Percentiles rank a stretch among this genome's conserved stretches.
phyloP scores from a whole-genome alignment of 129 eudicot genomes.

The Arctium lappa region DNA sequence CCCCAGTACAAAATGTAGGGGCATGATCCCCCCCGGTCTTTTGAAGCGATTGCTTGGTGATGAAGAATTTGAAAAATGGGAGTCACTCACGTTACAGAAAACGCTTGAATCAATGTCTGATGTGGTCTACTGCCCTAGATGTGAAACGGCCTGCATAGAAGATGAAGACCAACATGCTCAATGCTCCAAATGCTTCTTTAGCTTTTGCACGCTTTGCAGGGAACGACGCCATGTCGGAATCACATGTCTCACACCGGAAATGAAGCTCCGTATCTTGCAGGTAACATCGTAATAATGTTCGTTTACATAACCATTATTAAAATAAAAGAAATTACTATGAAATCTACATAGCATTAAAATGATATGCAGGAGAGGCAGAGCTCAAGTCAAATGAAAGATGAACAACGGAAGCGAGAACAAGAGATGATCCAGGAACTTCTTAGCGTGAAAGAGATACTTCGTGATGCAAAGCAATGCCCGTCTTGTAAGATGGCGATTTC shows the following conservation, averaged over 20 bases:
- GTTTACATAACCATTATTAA: neutral
- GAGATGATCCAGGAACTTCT: slow-evolving; percentile 78
- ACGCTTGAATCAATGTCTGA: slow-evolving; percentile 90
- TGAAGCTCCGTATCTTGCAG: slow-evolving; percentile 69
- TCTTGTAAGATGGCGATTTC: slow-evolving; percentile 92
- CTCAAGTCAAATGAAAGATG: slow-evolving; percentile 43
- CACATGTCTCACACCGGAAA: slow-evolving; percentile 75
- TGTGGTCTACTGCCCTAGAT: slow-evolving; percentile 90
- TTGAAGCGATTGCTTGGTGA: slow-evolving; percentile 68
- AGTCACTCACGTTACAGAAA: slow-evolving; percentile 64
- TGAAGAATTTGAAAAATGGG: slow-evolving; percentile 83
- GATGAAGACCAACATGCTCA: slow-evolving; percentile 93
- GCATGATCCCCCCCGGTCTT: slow-evolving; percentile 76
- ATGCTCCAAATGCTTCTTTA: slow-evolving; percentile 80
- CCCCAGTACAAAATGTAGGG: slow-evolving; percentile 75
- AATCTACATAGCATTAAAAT: neutral
- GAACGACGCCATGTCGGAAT: slow-evolving; percentile 77
- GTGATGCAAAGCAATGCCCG: slow-evolving; percentile 85
- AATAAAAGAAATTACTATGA: neutral
- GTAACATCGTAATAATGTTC: slow-evolving; percentile 25
- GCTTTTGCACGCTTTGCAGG: slow-evolving; percentile 84
- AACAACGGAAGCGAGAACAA: slow-evolving; percentile 51
- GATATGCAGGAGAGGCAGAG: slow-evolving; percentile 34
- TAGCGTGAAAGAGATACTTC: slow-evolving; percentile 63
- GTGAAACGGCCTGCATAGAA: slow-evolving; percentile 87